These are phyloP conservation scores for Ambrosiella beaveri DNA, from an alignment of 2,329 filamentous ascomycete genomes.

Conservation along the genomic window DNA sequence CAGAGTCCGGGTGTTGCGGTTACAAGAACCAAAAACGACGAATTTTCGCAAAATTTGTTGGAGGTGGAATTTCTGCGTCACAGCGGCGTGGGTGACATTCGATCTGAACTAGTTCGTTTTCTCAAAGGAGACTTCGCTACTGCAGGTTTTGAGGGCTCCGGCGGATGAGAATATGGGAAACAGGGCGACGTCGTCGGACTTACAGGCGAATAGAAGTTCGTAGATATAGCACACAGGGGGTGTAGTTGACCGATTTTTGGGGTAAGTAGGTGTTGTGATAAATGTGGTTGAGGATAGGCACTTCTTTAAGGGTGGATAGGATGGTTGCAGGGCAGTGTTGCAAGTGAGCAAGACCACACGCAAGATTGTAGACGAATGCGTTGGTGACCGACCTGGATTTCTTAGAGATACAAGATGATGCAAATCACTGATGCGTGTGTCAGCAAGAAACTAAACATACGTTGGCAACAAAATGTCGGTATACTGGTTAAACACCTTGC, in stretches of 20 bases:
- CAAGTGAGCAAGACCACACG: no score
- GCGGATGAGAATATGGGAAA: slow-evolving; percentile 2
- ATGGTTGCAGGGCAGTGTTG: not conserved
- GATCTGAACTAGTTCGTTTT: not conserved
- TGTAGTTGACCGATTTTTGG: not conserved
- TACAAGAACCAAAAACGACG: not conserved
- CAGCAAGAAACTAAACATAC: no score
- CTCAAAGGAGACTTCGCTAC: not conserved
- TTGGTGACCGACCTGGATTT: no score
- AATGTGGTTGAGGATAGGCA: not conserved
- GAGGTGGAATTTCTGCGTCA: not conserved
- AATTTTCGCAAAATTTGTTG: not conserved
- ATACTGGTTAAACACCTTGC: no score
- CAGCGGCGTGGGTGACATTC: not conserved
- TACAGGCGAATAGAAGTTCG: slow-evolving; percentile 5
- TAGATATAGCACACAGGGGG: slow-evolving; percentile 5
- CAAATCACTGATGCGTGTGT: no score
- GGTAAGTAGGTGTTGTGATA: not conserved
- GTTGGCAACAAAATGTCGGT: no score
- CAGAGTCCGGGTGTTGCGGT: not conserved
- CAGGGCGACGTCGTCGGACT: slow-evolving; percentile 7
- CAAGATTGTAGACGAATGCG: no score
- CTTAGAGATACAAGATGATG: no score
- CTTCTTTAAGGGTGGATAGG: not conserved
- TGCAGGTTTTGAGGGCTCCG: not conserved